Evolutionary conservation across 352 stramenopile species (phyloP).

Genomic region (Aphanomyces cochlioides): DNA sequence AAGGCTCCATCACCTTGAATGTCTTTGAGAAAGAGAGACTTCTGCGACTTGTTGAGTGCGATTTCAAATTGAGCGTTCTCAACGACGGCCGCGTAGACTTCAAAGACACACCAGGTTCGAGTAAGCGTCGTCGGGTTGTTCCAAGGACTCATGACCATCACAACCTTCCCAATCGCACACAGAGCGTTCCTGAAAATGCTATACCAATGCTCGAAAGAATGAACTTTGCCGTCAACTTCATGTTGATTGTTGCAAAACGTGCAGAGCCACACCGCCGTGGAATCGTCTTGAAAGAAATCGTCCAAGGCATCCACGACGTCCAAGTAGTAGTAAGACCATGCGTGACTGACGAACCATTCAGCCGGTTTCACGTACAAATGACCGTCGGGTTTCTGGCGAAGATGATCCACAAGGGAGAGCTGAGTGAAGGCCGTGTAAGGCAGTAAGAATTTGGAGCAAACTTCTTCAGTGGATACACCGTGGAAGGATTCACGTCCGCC

Average conservation of each 20-base stretch:
- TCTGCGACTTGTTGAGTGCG: background rate
- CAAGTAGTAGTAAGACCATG: conserved; percentile 20
- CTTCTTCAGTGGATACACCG: conserved; percentile 2
- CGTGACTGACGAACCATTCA: conserved; percentile 13
- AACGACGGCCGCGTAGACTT: conserved; percentile 18
- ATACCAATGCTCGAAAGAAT: background rate
- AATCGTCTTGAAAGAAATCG: conserved; percentile 8
- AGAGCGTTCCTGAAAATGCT: conserved; percentile 3
- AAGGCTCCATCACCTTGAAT: background rate
- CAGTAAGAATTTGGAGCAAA: conserved; percentile 10
- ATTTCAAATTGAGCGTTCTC: conserved; percentile 18
- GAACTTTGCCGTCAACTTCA: background rate
- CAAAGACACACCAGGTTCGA: conserved; percentile 29
- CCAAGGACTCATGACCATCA: conserved; percentile 28
- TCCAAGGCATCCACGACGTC: conserved; percentile 3
- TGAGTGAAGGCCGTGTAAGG: background rate
- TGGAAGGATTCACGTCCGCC: conserved; percentile 4
- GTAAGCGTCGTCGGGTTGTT: conserved; percentile 27
- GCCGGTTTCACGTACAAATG: background rate
- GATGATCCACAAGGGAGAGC: conserved; percentile 6
- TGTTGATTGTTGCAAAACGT: conserved; percentile 30
- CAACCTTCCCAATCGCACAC: conserved; percentile 18
- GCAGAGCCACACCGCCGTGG: conserved; percentile 21
- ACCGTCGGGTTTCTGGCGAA: background rate
- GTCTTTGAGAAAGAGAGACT: background rate